Base-by-base conservation (phyloP, 129 eudicot species). In the Logfia minima region DNA sequence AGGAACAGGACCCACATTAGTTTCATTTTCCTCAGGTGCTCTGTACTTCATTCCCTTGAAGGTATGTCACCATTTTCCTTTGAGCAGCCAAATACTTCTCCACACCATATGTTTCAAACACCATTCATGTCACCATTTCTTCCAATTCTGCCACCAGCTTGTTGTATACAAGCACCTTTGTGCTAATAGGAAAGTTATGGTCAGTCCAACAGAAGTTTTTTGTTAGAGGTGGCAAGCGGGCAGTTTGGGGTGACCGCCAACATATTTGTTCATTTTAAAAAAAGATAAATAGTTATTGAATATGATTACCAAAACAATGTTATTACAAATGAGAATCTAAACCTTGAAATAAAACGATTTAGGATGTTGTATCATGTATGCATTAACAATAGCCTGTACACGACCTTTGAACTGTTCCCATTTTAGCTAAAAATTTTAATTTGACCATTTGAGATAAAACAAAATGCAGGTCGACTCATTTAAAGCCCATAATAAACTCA, bases 21-120 rank as follows among this genome's bases (percentile, higher is more conserved):
- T 84, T 80, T 88, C 91, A 3, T 75, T 59, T 52, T n/a, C 32
- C 26, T 81, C 60, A 0, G 96, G 89, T 63, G 21, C 79, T 60
- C 85, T 83, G 63, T 90, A 90, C 67, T 84, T 88, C 90, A 86
- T 88, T 39, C 86, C 88, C 71, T 91, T 76, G 73, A 23, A 88
- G 96, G 67, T 90, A 90, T 8, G 87, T 80, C 86, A 70, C 79
- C 81, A 70, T 70, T 70, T 76, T 76, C 29, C 77, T 70, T 24
- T 82, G 77, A 23, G 66, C 77, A 60, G 75, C 81, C 66, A 83
- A 68, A 66, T 87, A 65, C 68, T 90, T 86, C 75, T 80, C 89
- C 28, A 84, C 86, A 14, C 90, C 92, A 60, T 87, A 88, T 61
- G 90, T 84, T 68, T 88, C 89, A 32, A 87, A 86, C 52, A 90